Percentiles rank a stretch among this genome's conserved stretches.
phyloP scores from a whole-genome alignment of 352 stramenopile genomes.

The Pythium pyrilobum region DNA sequence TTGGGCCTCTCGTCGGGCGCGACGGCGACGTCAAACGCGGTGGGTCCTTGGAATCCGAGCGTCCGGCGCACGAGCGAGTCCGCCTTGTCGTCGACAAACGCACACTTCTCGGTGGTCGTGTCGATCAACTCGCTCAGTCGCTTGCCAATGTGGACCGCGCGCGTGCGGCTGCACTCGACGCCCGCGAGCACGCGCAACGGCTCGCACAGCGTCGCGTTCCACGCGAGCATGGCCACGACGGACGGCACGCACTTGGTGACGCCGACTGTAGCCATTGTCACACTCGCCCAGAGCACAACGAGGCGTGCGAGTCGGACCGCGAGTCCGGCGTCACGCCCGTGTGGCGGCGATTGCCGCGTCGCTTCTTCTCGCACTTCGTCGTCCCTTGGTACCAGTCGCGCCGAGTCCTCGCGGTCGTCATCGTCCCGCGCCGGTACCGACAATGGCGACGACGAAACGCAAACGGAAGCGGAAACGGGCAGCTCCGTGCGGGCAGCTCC shows the following conservation, averaged over 20 bases:
- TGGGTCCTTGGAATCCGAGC: slow-evolving; percentile 36
- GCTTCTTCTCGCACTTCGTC: not conserved
- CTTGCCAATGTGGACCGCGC: slow-evolving; percentile 4
- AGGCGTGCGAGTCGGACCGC: slow-evolving; percentile 1
- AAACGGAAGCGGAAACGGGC: no score
- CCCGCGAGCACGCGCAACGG: slow-evolving; percentile 29
- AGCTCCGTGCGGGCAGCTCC: no score
- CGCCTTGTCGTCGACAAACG: slow-evolving; percentile 26
- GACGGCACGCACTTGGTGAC: slow-evolving; percentile 35
- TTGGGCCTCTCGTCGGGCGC: slow-evolving; percentile 38
- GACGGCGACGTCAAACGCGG: slow-evolving; percentile 51
- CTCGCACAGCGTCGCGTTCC: slow-evolving; percentile 52
- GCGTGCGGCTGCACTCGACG: slow-evolving; percentile 21
- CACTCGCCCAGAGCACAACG: slow-evolving; percentile 6
- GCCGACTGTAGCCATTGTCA: slow-evolving; percentile 20
- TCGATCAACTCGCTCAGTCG: slow-evolving; percentile 44
- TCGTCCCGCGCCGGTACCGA: no score
- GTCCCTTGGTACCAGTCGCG: slow-evolving; percentile 12
- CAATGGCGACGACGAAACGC: no score
- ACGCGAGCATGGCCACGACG: slow-evolving; percentile 44
- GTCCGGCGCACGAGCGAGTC: slow-evolving; percentile 43
- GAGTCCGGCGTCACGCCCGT: not conserved
- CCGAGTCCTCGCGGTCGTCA: not conserved
- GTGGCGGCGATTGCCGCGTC: not conserved
- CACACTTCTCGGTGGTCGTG: slow-evolving; percentile 31